Evolutionary conservation across 345 rosid species (phyloP), one percentile per base, ranked within the genome.

Genomic region (Ceriops tagal): DNA sequence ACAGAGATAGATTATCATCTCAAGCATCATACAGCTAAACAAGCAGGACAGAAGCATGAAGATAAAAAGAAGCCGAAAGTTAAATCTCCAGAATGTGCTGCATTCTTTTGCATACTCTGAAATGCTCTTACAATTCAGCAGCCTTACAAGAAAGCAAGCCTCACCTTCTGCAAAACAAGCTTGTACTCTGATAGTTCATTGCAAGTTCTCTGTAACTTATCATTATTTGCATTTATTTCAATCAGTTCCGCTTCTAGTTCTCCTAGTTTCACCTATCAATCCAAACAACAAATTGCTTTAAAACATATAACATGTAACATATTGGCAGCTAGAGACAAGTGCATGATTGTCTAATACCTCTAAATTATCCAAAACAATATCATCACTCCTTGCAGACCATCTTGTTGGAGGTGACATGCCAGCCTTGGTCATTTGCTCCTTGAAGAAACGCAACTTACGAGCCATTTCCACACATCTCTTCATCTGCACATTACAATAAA

Each of bases 391-490:
- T 19, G 53, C 67, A 49, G 68, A 66, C 47, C 55, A 66, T 6
- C 56, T 51, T 20, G 71, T 51, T 22, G 75, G 39, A 16, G 79
- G 71, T 39, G 58, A 56, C 72, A 76, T 35, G 46, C 66, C 72
- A 57, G 69, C 52, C 69, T 71, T 71, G 13, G 21, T 71, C 72
- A 76, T 76, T 53, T 76, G 72, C 26, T 76, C 79, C 72, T 71
- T 76, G 53, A 76, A 71, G 53, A 62, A 71, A 6, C 75, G 75
- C 15, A 76, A 61, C 75, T 71, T 76, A 31, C 79, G 55, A 53
- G 69, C 68, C 75, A 76, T 71, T 62, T 76, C 79, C 57, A 64
- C 72, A 15, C 75, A 66, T 63, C 79, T 71, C 65, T 76, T 76
- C 28, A 71, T 71, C 75, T 76, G 51, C 13, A 24, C 19, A 18